Evolutionary conservation across 169 alveolate genomes (phyloP).

Genomic region (Besnoitia besnoiti): DNA sequence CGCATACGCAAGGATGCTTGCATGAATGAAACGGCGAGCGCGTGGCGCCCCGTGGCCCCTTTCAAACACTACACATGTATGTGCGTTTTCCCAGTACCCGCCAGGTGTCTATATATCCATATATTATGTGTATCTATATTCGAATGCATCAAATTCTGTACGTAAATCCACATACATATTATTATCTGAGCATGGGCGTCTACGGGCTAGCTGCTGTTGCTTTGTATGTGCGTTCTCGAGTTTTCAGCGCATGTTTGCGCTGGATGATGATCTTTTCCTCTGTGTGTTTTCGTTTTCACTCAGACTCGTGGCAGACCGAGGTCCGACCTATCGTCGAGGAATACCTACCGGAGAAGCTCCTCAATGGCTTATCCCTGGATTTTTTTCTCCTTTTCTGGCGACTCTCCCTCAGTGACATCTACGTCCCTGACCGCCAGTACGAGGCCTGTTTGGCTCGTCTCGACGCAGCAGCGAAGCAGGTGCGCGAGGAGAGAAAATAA

Average conservation of each 20-base stretch:
- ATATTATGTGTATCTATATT: background rate
- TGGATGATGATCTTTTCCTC: background rate
- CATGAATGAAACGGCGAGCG: too few relatives aligned
- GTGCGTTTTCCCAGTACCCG: too few relatives aligned
- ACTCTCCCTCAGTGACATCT: constrained; percentile 48
- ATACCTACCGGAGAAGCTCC: constrained; percentile 7
- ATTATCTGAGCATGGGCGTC: too few relatives aligned
- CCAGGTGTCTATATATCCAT: background rate
- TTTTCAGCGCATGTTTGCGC: too few relatives aligned
- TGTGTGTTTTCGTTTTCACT: background rate
- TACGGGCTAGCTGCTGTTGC: too few relatives aligned
- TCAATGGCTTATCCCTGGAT: constrained; percentile 45
- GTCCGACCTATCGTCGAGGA: constrained; percentile 6
- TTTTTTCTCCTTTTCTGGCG: constrained; percentile 67
- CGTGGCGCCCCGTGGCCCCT: too few relatives aligned
- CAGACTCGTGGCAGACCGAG: constrained; percentile 20
- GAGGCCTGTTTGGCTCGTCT: constrained; percentile 21
- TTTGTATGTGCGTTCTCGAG: too few relatives aligned
- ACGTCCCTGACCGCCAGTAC: constrained; percentile 54
- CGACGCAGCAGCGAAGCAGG: constrained; percentile 25
- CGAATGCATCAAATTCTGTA: background rate
- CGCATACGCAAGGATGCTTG: too few relatives aligned
- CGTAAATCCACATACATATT: too few relatives aligned
- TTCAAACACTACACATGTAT: too few relatives aligned
- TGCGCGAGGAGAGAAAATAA: background rate